Base-by-base conservation (phyloP, 305 asterid species). In the Solanum hybrid region DNA sequence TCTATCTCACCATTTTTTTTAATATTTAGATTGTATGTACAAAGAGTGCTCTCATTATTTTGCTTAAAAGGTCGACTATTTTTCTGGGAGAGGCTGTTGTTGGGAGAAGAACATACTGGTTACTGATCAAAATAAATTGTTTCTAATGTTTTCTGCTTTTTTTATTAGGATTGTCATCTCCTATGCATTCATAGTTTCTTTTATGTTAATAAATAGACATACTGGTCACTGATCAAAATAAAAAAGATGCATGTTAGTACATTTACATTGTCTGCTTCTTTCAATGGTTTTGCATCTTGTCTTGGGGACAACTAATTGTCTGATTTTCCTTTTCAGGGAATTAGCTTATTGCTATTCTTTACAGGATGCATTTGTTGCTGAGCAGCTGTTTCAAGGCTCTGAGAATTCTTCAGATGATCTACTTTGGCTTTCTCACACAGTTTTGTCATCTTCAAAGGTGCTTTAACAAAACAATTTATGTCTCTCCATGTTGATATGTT, bases 331-430 rank as follows among this genome's bases (percentile, higher is more conserved):
- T 93, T 91, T 91, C 89, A 96, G 98, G 97, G 97, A 90, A 88
- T 91, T 92, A 88, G 90, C 93, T 86, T 91, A 94, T 90, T 94
- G 92, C 95, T 96, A 96, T 88, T 89, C 94, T 40, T 90, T 96
- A 94, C 98, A 93, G 91, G 98, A 97, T 90, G 90, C 94, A 79
- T 93, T 90, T 87, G 92, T 96, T 85, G 95, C 98, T 88, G 98
- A 96, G 89, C 94, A 94, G 94, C 94, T 97, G 85, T 96, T 96
- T 91, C 99, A 94, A 91, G 93, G 95, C 92, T 92, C 98, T 88
- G 96, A 95, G 89, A 93, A 95, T 91, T 94, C 97, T 89, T 91
- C 96, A 38, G 98, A 96, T 92, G 99, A 97, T 93, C 96, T 97
- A 85, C 97, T 97, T 89, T 97, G 98, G 97, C 99, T 97, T 90